These are phyloP conservation scores for Sclerotinia sclerotiorum DNA, from an alignment of 2,329 filamentous ascomycete genomes.

Conservation along the genomic window DNA sequence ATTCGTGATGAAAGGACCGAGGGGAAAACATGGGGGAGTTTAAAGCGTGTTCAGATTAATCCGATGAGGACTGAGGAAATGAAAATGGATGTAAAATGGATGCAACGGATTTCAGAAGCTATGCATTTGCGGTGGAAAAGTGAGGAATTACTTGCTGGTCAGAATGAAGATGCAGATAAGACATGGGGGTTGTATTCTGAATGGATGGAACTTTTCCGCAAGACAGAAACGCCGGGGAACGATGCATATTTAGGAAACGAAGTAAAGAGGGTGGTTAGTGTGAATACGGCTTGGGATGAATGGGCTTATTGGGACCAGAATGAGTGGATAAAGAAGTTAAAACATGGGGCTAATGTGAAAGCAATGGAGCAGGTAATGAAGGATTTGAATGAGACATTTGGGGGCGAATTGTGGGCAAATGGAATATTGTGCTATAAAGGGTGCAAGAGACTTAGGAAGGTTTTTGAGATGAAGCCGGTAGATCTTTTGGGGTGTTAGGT, in stretches of 20 bases:
- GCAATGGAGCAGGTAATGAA: slow-evolving; percentile 10
- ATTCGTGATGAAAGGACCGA: background rate
- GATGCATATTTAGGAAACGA: slow-evolving; percentile 2
- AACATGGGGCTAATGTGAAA: background rate
- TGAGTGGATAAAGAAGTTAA: background rate
- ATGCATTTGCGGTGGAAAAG: slow-evolving; percentile 8
- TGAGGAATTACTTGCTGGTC: background rate
- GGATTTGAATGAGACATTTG: slow-evolving; percentile 20
- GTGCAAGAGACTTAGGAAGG: background rate
- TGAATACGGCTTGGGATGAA: slow-evolving; percentile 20
- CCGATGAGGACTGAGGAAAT: slow-evolving; percentile 11
- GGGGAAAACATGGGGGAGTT: background rate
- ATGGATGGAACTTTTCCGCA: slow-evolving; percentile 16
- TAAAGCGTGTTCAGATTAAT: slow-evolving; percentile 17
- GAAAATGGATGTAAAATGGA: slow-evolving; percentile 21
- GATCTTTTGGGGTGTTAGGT: background rate
- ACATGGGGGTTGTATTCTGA: background rate
- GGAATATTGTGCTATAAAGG: slow-evolving; percentile 20
- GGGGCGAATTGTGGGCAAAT: slow-evolving; percentile 25
- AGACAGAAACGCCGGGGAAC: background rate
- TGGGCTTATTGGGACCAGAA: slow-evolving; percentile 7
- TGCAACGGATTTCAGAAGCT: slow-evolving; percentile 18
- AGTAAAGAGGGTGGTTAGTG: background rate
- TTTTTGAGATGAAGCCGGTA: slow-evolving; percentile 13
- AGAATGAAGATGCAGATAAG: background rate